Base-by-base conservation (phyloP, 2,329 filamentous ascomycete species). In the Neocucurbitaria cava region DNA sequence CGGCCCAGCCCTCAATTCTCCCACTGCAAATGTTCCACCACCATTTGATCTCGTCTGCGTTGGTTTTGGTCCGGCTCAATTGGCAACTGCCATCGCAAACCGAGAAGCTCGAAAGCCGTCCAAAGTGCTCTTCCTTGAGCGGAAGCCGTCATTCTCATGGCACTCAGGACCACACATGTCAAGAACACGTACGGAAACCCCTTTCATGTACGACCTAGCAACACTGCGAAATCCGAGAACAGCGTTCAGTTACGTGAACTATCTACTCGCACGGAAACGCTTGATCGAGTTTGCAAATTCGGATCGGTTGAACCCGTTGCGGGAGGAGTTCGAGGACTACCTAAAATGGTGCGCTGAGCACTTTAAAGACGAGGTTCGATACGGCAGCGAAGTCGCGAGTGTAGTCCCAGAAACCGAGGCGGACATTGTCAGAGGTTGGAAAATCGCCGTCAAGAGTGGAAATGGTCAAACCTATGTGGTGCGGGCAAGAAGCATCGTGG, bases 321-420 rank as follows among this genome's bases (percentile, higher is more conserved):
- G 75, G 26, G 65, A 70, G 41, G 75, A 77, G 46, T 76, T 77
- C 17, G 73, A 72, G n/a, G 69, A 77, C 41, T 76, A 77, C 40
- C 59, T 77, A 47, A 64, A 60, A 49, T 75, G 73, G 73, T 70
- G 66, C 39, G 72, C 73, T 10, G 66, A 68, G 17, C 65, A 74
- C 9, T 73, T 75, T 62, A 65, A 68, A 15, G 64, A 66, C 6
- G 46, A 71, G 31, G 70, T 74, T 7, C 61, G 56, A 48, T 75
- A 74, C 49, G 51, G 63, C 11, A 68, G 49, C 52, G 72, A 75
- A 49, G 73, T 70, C 8, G 57, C 73, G 17, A 56, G 62, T 8
- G 69, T 75, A 6, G 54, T 47, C 33, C 65, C 71, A n/a, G 72
- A 69, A 13, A 59, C 42, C 17, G 54, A 60, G 9, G 44, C 52